phyloP scores from a whole-genome alignment of 495 filamentous ascomycete genomes.

The Penicillium goetzii region DNA sequence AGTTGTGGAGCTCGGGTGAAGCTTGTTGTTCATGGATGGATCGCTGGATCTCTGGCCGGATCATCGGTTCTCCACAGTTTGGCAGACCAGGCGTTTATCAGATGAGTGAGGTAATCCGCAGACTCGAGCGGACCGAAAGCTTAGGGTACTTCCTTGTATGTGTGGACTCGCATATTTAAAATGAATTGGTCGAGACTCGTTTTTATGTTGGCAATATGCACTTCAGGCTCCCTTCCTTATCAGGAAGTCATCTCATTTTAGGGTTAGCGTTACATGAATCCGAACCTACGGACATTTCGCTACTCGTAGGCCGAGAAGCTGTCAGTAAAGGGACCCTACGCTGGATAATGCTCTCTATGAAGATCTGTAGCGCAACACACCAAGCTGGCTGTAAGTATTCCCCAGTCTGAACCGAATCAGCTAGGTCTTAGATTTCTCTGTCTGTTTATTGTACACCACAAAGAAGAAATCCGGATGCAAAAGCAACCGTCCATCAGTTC shows the following conservation, averaged over 20 bases:
- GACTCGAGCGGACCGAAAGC: not conserved
- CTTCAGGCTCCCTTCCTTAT: not conserved
- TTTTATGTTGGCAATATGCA: not conserved
- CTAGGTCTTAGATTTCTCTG: slow-evolving; percentile 3
- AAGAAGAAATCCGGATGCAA: slow-evolving; percentile 12
- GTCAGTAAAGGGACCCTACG: not conserved
- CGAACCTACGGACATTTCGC: not conserved
- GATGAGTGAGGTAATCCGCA: slow-evolving; percentile 4
- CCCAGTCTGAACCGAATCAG: not conserved
- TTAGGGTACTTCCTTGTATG: not conserved
- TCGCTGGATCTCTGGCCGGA: slow-evolving; percentile 2
- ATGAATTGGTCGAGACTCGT: not conserved
- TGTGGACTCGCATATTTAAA: no score
- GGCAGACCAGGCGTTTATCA: not conserved
- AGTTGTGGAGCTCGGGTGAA: slow-evolving; percentile 1
- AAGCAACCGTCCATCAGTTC: slow-evolving; percentile 17
- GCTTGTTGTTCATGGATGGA: not conserved
- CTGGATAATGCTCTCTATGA: not conserved
- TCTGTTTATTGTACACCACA: slow-evolving; percentile 22
- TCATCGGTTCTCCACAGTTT: slow-evolving; percentile 9
- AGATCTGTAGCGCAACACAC: not conserved
- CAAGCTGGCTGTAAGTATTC: not conserved
- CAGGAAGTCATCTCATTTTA: not conserved
- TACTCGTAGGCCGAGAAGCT: not conserved
- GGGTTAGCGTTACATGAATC: not conserved